Evolutionary conservation across 352 stramenopile species (phyloP), one percentile per base, ranked within the genome.

Genomic region (Phytophthora foliorum): DNA sequence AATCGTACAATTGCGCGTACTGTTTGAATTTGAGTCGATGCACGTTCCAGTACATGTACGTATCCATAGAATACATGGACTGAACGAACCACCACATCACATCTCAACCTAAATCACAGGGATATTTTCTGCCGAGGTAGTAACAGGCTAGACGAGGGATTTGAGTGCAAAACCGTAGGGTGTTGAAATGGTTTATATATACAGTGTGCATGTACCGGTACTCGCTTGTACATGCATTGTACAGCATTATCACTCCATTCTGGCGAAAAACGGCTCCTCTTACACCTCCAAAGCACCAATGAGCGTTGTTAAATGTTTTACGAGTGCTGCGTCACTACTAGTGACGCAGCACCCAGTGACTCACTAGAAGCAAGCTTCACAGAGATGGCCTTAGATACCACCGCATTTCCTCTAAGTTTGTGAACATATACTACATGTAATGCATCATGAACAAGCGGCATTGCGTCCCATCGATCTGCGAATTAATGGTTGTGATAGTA

Each of bases 41-140:
- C 34, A 39, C 11, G 14, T 39, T 39, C 34, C 34, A 39, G 11
- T 29, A 29, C 25, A 29, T 29, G 25, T 32, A 32, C 9, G 29
- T 32, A 32, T 32, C 9, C 29, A 32, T 32, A 32, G 29, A 32
- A 32, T 32, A 32, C 29, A 10, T 32, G 29, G 29, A 32, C 29
- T 10, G 29, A 32, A 32, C 29, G 29, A 32, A 32, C 29, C 5
- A 32, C 34, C 34, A 17, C 34, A 39, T 39, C 34, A 39, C 34
- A 67, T 67, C 59, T 61, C 49, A 55, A 62, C 54, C 38, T 55
- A 19, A 7, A 67, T 61, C 59, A 34, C 29, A 8, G 8, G 29
- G 27, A 25, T 54, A 67, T 49, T 59, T 34, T 60, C 42, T 54
- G 19, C 11, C 22, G n/a, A 31, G 21, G 29, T 22, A 61, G 49